Evolutionary conservation across 2,329 filamentous ascomycete species (phyloP).

Genomic region (Fusarium ramigenum): DNA sequence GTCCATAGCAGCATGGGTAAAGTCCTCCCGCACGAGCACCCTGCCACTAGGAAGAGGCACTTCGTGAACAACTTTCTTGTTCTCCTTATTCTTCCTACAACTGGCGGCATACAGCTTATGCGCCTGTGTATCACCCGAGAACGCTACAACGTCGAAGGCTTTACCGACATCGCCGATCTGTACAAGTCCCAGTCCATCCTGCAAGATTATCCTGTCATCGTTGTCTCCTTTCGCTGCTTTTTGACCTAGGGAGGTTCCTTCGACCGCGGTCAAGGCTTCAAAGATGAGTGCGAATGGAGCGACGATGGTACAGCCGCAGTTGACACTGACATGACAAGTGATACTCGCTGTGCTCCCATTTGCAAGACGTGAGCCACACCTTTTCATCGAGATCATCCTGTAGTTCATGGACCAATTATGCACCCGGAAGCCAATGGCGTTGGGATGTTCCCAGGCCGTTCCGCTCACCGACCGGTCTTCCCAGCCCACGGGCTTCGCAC

Average conservation of each 20-base stretch:
- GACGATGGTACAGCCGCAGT: background rate
- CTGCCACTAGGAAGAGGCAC: background rate
- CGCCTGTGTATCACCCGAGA: background rate
- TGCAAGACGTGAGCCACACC: background rate
- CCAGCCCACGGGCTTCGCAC: background rate
- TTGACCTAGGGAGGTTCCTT: background rate
- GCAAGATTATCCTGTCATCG: background rate
- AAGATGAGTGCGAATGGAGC: background rate
- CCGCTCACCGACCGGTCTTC: background rate
- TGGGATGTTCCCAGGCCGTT: background rate
- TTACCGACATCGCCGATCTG: background rate
- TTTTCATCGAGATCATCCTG: background rate
- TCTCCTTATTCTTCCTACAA: background rate
- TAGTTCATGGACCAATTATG: background rate
- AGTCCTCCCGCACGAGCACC: background rate
- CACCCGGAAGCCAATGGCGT: background rate
- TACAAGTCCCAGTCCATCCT: background rate
- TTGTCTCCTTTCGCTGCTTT: background rate
- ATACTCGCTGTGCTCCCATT: background rate
- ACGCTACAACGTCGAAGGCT: background rate
- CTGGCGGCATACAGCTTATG: background rate
- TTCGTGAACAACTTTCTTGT: accelerated
- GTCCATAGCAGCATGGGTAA: background rate
- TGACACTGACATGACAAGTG: background rate
- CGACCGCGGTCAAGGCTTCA: background rate